Evolutionary conservation across 768 basidiomycete species (phyloP).

Genomic region (Saitozyma podzolica): DNA sequence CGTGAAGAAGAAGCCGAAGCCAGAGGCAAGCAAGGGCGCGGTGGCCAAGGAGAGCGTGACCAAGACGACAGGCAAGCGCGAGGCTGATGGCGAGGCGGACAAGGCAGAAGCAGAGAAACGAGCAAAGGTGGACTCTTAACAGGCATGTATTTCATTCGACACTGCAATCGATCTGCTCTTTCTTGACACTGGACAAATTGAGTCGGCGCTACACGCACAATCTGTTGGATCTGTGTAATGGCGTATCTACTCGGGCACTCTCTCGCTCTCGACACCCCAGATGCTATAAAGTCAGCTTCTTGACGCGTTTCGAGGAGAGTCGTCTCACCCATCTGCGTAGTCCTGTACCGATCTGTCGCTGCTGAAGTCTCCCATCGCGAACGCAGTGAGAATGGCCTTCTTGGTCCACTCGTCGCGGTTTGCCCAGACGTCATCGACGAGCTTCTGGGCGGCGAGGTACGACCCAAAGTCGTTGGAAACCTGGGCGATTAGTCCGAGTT

Average conservation of each 20-base stretch:
- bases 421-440: conserved; percentile 86
- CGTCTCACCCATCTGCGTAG: conserved; percentile 67
- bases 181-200: too few species aligned
- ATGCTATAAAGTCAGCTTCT: conserved; percentile 22
- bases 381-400: conserved; percentile 57
- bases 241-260: conserved; percentile 26
- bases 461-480: conserved; percentile 93
- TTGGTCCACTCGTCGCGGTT: conserved; percentile 86
- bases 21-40: background rate
- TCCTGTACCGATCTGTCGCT: conserved; percentile 89
- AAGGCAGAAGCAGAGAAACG: conserved; percentile 12
- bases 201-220: too few species aligned
- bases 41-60: background rate
- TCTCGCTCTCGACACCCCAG: conserved; percentile 37
- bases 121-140: conserved; percentile 2
- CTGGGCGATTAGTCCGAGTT: conserved; percentile 15
- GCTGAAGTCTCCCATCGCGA: conserved; percentile 93
- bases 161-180: too few species aligned
- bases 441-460: conserved; percentile 76
- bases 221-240: background rate
- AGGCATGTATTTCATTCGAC: background rate
- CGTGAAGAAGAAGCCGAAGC: conserved; percentile 50
- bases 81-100: conserved; percentile 10
- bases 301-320: background rate
- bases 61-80: conserved; percentile 7